Base-by-base conservation (phyloP, 495 filamentous ascomycete species). In the Penicillium pulvis region DNA sequence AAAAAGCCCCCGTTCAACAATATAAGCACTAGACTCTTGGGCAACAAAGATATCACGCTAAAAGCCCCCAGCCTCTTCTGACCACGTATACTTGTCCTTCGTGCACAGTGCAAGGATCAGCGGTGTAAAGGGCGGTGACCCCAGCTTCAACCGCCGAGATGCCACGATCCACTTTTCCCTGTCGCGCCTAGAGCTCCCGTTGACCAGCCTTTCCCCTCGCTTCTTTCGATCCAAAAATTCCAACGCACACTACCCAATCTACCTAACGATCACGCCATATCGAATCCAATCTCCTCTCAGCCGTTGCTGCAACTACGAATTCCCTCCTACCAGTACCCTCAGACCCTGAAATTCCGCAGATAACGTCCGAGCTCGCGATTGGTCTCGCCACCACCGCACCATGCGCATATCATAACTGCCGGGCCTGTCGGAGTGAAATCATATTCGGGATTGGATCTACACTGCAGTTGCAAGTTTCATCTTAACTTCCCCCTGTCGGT, bases 41-140 rank as follows among this genome's bases (percentile, higher is more conserved):
- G 28, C 28, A 28, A 28, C 28, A 28, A 7, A 28, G 28, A 28
- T n/a, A 50, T 50, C 24, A 8, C 47, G 47, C 26, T 50, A 50
- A 50, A 31, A 17, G 8, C 4, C 10, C 42, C n/a, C 42, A 17
- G 42, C 19, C 42, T 44, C n/a, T 44, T 17, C 17, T 19, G n/a
- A 44, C 19, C 42, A 44, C 16, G 42, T 44, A 47, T 47, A 28
- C 45, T 45, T 20, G 42, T 9, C 3, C 19, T n/a, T 20, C n/a
- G 20, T 11, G 9, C 6, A 26, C 23, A 47, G 7, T 47, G 23
- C 19, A 31, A 35, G 12, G 35, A 46, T 35, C 54, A 46, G 63
- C 63, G 63, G 63, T 65, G 58, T 62, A 56, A 60, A 58, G 50
- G 56, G 63, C 63, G 63, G 63, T 66, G 63, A 66, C 63, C 63